Conservation (phyloP, 805 yeast genomes). For the Sporopachydermia lactativora region DNA sequence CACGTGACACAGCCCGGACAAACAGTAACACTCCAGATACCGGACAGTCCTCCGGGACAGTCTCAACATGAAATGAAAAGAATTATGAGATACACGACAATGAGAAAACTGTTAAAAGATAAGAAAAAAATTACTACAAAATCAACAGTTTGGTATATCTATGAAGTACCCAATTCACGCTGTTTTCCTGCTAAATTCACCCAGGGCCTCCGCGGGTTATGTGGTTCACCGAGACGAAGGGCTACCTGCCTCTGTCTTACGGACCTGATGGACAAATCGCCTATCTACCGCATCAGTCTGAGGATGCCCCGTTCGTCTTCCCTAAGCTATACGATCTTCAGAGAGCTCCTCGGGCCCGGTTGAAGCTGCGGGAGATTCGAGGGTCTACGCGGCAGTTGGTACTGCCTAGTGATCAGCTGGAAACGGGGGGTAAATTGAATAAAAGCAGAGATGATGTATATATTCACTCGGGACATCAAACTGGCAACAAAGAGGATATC, state of each 20-base stretch:
- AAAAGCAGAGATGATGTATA: neutral
- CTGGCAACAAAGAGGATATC: neutral
- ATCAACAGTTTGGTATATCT: too few relatives aligned
- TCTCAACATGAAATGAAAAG: too few relatives aligned
- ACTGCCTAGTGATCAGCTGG: neutral
- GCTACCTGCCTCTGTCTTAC: neutral
- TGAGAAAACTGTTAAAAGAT: too few relatives aligned
- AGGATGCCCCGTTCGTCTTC: neutral
- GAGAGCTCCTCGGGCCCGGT: neutral
- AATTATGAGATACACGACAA: too few relatives aligned
- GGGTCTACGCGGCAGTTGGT: neutral
- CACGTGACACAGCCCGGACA: too few relatives aligned
- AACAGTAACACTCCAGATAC: too few relatives aligned
- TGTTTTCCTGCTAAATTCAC: too few relatives aligned
- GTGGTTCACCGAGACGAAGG: conserved; percentile 1
- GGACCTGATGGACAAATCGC: neutral
- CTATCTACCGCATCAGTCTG: neutral
- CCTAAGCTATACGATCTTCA: neutral
- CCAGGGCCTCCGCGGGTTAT: too few relatives aligned
- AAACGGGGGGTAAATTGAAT: neutral
- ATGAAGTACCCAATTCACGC: too few relatives aligned
- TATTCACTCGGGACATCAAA: neutral
- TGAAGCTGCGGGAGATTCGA: neutral
- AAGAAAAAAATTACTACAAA: too few relatives aligned
- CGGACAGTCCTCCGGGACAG: too few relatives aligned